Evolutionary conservation across 129 eudicot genomes (phyloP).

Genomic region (Tagetes erecta): DNA sequence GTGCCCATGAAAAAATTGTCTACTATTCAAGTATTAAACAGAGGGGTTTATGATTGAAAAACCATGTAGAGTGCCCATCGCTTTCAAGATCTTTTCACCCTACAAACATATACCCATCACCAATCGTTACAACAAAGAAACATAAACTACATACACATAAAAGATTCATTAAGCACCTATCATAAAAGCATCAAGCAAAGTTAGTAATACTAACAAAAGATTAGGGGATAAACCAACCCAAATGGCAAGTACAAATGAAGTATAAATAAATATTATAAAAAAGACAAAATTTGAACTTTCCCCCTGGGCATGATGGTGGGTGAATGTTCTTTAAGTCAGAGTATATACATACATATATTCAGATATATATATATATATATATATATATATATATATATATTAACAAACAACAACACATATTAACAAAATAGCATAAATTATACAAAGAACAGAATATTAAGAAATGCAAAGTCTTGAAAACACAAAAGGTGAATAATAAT

Average conservation of each 20-base stretch:
- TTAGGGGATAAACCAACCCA: constrained; percentile 26
- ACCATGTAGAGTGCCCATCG: constrained; percentile 76
- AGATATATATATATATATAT: constrained; percentile 11
- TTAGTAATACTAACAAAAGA: neutral
- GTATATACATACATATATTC: constrained; percentile 19
- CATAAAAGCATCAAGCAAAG: constrained; percentile 21
- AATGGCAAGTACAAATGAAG: constrained; percentile 31
- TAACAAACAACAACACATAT: constrained; percentile 16
- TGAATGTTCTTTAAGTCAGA: constrained; percentile 35
- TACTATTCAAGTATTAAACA: constrained; percentile 32
- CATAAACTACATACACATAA: constrained; percentile 21
- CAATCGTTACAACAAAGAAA: constrained; percentile 24
- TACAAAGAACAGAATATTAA: constrained; percentile 18
- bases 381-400: constrained; percentile 15
- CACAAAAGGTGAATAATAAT: constrained; percentile 13
- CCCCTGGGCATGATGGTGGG: constrained; percentile 43
- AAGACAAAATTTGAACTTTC: constrained; percentile 56
- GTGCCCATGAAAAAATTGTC: constrained; percentile 10
- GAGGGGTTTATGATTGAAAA: constrained; percentile 27
- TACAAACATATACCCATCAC: constrained; percentile 48
- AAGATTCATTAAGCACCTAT: constrained; percentile 23
- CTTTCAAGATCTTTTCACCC: constrained; percentile 70
- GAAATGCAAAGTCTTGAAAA: constrained; percentile 15
- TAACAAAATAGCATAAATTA: constrained; percentile 27
- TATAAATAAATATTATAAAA: constrained; percentile 25